Evolutionary conservation across 2,329 filamentous ascomycete species (phyloP).

Genomic region (Xylariaceae sp.): DNA sequence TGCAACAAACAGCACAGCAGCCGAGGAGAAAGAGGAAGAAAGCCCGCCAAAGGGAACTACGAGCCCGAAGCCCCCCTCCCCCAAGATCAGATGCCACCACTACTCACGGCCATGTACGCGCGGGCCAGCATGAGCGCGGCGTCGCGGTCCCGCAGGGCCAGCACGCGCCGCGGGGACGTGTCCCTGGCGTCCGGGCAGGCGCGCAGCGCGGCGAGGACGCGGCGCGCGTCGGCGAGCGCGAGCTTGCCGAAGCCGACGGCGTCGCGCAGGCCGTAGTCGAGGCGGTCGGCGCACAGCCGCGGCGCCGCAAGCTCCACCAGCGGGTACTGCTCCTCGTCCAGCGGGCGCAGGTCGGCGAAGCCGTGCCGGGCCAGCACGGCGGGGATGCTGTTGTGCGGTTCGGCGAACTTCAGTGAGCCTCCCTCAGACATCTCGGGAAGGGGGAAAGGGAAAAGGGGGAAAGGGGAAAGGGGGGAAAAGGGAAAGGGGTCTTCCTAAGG

Average conservation of each 20-base stretch:
- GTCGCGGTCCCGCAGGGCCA: conserved; percentile 23
- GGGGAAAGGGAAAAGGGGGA: too few species aligned
- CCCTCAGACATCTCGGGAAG: too few species aligned
- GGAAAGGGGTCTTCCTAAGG: too few species aligned
- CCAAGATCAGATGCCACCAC: too few species aligned
- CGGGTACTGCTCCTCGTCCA: conserved; percentile 31
- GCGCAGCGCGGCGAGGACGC: conserved; percentile 19
- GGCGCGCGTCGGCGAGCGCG: conserved; percentile 19
- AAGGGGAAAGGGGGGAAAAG: too few species aligned
- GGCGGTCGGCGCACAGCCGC: conserved; percentile 31
- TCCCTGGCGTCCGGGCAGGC: conserved; percentile 22
- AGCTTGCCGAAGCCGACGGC: conserved; percentile 25
- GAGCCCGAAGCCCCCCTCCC: too few species aligned
- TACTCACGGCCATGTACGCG: conserved; percentile 27
- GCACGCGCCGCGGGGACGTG: conserved; percentile 17
- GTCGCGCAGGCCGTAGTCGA: conserved; percentile 32
- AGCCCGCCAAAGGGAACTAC: too few species aligned
- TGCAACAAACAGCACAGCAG: too few species aligned
- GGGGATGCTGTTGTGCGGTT: too few species aligned
- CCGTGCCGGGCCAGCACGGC: conserved; percentile 25
- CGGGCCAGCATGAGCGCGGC: conserved; percentile 25
- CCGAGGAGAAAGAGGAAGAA: too few species aligned
- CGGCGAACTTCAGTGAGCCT: too few species aligned
- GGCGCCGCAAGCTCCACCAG: conserved; percentile 30
- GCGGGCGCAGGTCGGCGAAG: conserved; percentile 18